Conservation (phyloP, 345 rosid species). For the Citrus hindsii region DNA sequence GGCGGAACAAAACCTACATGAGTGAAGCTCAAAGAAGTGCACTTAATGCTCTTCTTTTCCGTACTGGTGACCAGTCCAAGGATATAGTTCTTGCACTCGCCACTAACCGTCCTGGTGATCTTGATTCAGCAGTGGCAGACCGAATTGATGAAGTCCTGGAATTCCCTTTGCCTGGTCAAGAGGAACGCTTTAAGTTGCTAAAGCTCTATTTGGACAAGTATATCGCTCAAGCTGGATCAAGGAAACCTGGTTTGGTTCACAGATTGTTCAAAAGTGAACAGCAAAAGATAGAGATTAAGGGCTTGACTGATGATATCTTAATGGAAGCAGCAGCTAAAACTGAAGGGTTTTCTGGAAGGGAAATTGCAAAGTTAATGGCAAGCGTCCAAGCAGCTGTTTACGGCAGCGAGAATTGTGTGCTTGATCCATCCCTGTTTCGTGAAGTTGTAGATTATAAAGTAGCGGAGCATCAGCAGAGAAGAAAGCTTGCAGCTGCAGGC, state of each 20-base stretch:
- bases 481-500: conserved; percentile 50
- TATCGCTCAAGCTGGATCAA: conserved; percentile 63
- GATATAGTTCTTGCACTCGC: conserved; percentile 94
- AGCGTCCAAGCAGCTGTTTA: conserved; percentile 92
- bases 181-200: conserved; percentile 81
- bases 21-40: conserved; percentile 99
- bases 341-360: conserved; percentile 87
- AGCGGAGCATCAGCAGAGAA: conserved; percentile 90
- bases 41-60: conserved; percentile 87
- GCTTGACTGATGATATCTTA: conserved; percentile 65
- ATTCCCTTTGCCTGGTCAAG: conserved; percentile 83
- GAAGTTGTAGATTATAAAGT: conserved; percentile 95
- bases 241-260: conserved; percentile 49
- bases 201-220: conserved; percentile 87
- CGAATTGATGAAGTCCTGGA: conserved; percentile 91
- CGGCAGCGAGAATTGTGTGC: conserved; percentile 74
- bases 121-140: conserved; percentile 91
- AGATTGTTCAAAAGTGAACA: conserved; percentile 51
- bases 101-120: conserved; percentile 97
- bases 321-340: conserved; percentile 86
- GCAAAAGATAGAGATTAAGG: conserved; percentile 74
- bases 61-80: conserved; percentile 94
- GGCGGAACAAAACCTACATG: conserved; percentile 94
- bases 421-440: conserved; percentile 66
- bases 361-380: conserved; percentile 91